Base-by-base conservation (phyloP, 2,329 filamentous ascomycete species). In the Didymella sp. region DNA sequence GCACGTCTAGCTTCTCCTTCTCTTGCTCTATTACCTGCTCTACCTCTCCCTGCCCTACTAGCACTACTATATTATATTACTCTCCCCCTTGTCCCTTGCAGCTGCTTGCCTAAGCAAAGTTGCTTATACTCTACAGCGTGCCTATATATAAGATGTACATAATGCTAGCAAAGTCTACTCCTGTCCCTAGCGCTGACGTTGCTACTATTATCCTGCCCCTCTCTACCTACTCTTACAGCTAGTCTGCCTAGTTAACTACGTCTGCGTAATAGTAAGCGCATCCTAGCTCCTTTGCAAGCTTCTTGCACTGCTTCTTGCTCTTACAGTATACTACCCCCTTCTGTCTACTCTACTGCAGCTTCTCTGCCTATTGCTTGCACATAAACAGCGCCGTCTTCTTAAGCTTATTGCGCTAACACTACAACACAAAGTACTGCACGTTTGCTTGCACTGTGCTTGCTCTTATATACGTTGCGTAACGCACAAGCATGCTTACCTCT, bases 261-360 rank as follows among this genome's bases (percentile, higher is more conserved):
- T 35, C 35, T 4, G 56, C 54, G 44, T 66, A 38, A 62, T 64
- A 65, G 33, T 60, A 56, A 28, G 37, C n/a, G n/a, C n/a, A n/a
- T n/a, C n/a, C n/a, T n/a, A n/a, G n/a, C n/a, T n/a, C n/a, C n/a
- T n/a, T n/a, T n/a, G n/a, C n/a, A n/a, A n/a, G n/a, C n/a, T n/a
- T n/a, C n/a, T n/a, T n/a, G n/a, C n/a, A n/a, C n/a, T 61, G 30
- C 41, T 12, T 33, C 21, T 57, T 58, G 28, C 56, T 62, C 3
- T 33, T 25, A 47, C 48, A 59, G 40, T 66, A 66, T 35, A 65
- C 58, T 47, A 60, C 60, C n/a, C n/a, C n/a, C n/a, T n/a, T n/a
- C n/a, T n/a, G n/a, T n/a, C n/a, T n/a, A n/a, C n/a, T n/a, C n/a
- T n/a, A n/a, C n/a, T n/a, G n/a, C n/a, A n/a, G n/a, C n/a, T n/a